These are phyloP conservation scores for Dactylonectria estremocensis DNA, from an alignment of 2,329 filamentous ascomycete genomes.

Conservation along the genomic window DNA sequence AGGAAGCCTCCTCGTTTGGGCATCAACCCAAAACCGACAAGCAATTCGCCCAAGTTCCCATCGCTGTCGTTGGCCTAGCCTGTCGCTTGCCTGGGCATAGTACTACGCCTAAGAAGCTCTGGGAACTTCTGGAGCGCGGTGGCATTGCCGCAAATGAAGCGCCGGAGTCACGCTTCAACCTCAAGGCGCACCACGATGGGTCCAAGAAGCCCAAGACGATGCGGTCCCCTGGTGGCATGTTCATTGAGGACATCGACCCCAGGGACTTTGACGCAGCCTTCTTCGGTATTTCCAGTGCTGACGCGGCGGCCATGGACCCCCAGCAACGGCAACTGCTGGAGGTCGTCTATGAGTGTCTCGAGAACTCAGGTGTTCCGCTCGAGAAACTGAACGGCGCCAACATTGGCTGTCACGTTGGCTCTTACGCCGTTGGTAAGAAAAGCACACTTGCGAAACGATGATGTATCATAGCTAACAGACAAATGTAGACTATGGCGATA, in stretches of 20 bases:
- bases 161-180: conserved; percentile 51
- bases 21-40: no score
- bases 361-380: conserved; percentile 54
- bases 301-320: conserved; percentile 58
- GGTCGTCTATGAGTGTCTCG: conserved; percentile 57
- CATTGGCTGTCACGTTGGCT: conserved; percentile 59
- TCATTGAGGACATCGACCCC: conserved; percentile 48
- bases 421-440: conserved; percentile 55
- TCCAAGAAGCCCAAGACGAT: conserved; percentile 55
- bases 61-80: conserved; percentile 60
- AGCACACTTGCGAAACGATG: conserved; percentile 5
- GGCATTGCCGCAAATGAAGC: conserved; percentile 50
- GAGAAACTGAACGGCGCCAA: conserved; percentile 50
- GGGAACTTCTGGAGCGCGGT: conserved; percentile 54
- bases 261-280: conserved; percentile 36
- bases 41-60: conserved; percentile 34
- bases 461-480: conserved; percentile 7
- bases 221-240: conserved; percentile 55
- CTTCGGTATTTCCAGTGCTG: conserved; percentile 27
- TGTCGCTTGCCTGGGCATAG: conserved; percentile 59
- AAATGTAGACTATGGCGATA: conserved; percentile 55
- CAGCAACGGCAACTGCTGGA: conserved; percentile 60
- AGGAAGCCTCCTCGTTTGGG: no score
- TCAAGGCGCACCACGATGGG: conserved; percentile 55
- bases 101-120: conserved; percentile 52